A percentile compares a stretch with the other conserved stretches of the same genome.
Conservation (phyloP, 2,329 filamentous ascomycete species). For the Macroventuria anomochaeta region DNA sequence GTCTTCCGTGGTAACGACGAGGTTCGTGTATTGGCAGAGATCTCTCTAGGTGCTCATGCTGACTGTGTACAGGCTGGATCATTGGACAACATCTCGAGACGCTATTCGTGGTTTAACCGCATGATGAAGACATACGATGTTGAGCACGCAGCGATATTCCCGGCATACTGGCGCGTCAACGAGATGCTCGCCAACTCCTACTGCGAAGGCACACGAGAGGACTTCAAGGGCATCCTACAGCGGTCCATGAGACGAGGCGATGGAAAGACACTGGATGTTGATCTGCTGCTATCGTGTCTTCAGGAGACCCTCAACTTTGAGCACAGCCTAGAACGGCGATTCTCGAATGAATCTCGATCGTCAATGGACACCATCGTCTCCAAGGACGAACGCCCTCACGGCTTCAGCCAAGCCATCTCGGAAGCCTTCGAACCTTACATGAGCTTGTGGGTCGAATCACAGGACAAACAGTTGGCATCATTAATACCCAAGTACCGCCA, state of each 20-base stretch:
- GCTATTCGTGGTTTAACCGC: slow-evolving; percentile 95
- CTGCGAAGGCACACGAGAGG: slow-evolving; percentile 92
- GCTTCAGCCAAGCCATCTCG: slow-evolving; percentile 89
- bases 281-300: slow-evolving; percentile 83
- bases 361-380: slow-evolving; percentile 92
- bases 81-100: slow-evolving; percentile 91
- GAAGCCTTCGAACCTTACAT: slow-evolving; percentile 97
- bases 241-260: slow-evolving; percentile 80
- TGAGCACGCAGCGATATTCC: slow-evolving; percentile 88
- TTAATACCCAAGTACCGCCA: slow-evolving; percentile 88
- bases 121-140: slow-evolving; percentile 96
- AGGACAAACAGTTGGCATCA: slow-evolving; percentile 82
- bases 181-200: slow-evolving; percentile 90
- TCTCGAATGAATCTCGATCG: slow-evolving; percentile 73
- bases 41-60: slow-evolving; percentile 10
- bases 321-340: slow-evolving; percentile 84
- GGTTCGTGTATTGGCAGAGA: slow-evolving; percentile 27
- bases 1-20: slow-evolving; percentile 97
- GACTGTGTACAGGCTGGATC: slow-evolving; percentile 69
- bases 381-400: slow-evolving; percentile 74
- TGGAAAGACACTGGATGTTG: slow-evolving; percentile 84
- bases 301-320: slow-evolving; percentile 98
- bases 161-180: slow-evolving; percentile 84
- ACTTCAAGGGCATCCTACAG: slow-evolving; percentile 92
- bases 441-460: slow-evolving; percentile 95